A percentile compares a stretch with the other conserved stretches of the same genome.
Conservation (phyloP, 202 grass and related monocot genomes). For the Eragrostis tef region DNA sequence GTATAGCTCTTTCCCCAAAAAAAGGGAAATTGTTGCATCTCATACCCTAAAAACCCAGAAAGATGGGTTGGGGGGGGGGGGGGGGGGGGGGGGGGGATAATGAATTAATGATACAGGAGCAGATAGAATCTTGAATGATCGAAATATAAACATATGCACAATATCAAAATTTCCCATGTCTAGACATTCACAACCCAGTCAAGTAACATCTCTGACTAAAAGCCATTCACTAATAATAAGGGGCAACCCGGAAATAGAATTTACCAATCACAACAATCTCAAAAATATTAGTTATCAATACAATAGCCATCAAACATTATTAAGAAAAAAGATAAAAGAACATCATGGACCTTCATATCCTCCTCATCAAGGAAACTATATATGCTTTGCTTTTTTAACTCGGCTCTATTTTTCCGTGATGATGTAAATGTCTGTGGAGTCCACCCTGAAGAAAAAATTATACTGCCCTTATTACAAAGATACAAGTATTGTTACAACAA, state of each 20-base stretch:
- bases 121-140: neutral
- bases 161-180: neutral
- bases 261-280: neutral
- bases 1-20: no score
- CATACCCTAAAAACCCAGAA: neutral
- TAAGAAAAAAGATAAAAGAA: conserved; percentile 18
- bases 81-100: no score
- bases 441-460: conserved; percentile 70
- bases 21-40: no score
- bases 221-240: neutral
- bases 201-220: conserved; percentile 13
- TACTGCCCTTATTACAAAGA: conserved; percentile 3
- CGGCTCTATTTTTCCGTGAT: conserved; percentile 87
- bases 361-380: conserved; percentile 94
- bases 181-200: neutral
- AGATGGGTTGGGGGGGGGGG: no score
- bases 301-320: neutral
- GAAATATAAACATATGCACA: neutral
- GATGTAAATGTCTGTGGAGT: conserved; percentile 88
- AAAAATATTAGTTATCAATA: neutral
- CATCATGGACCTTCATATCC: conserved; percentile 75
- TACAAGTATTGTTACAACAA: neutral
- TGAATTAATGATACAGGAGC: neutral
- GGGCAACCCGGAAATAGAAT: neutral
- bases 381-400: conserved; percentile 82